phyloP scores from a whole-genome alignment of 768 basidiomycete species.

The Trametes elegans region DNA sequence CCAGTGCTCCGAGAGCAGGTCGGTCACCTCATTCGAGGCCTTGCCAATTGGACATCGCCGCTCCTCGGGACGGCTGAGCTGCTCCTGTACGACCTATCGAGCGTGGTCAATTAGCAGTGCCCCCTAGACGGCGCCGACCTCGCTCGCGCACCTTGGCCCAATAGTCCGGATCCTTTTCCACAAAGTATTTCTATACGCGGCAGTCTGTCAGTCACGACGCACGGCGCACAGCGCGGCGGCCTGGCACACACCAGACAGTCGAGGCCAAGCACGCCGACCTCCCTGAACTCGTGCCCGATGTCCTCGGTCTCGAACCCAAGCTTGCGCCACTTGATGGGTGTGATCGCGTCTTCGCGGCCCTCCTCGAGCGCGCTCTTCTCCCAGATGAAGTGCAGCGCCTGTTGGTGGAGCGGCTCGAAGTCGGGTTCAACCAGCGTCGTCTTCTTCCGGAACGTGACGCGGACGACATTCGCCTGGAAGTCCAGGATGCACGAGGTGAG shows the following conservation, averaged over 20 bases:
- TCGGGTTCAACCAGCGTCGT: conserved; percentile 74
- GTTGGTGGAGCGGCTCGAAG: conserved; percentile 53
- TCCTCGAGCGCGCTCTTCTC: conserved; percentile 52
- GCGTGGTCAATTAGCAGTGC: background rate
- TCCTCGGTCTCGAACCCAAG: conserved; percentile 79
- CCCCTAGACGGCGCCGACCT: background rate
- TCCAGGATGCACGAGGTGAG: conserved; percentile 81
- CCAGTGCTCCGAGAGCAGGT: conserved; percentile 83
- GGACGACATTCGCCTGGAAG: conserved; percentile 83
- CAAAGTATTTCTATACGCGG: conserved; percentile 56
- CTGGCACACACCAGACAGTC: conserved; percentile 77
- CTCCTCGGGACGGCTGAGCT: conserved; percentile 68
- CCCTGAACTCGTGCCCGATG: conserved; percentile 70
- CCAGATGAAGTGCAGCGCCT: conserved; percentile 70
- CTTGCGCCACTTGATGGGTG: conserved; percentile 66
- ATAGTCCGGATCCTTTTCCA: conserved; percentile 62
- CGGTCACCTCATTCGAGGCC: conserved; percentile 84
- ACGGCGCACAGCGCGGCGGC: background rate
- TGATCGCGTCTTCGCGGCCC: conserved; percentile 47
- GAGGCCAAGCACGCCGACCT: conserved; percentile 77
- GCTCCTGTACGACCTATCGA: conserved; percentile 70
- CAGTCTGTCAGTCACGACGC: background rate
- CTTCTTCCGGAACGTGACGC: conserved; percentile 79
- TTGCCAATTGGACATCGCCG: conserved; percentile 80
- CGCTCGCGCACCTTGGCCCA: conserved; percentile 61